These are phyloP conservation scores for Aspergillus steynii DNA, from an alignment of 495 filamentous ascomycete genomes.

Conservation along the genomic window DNA sequence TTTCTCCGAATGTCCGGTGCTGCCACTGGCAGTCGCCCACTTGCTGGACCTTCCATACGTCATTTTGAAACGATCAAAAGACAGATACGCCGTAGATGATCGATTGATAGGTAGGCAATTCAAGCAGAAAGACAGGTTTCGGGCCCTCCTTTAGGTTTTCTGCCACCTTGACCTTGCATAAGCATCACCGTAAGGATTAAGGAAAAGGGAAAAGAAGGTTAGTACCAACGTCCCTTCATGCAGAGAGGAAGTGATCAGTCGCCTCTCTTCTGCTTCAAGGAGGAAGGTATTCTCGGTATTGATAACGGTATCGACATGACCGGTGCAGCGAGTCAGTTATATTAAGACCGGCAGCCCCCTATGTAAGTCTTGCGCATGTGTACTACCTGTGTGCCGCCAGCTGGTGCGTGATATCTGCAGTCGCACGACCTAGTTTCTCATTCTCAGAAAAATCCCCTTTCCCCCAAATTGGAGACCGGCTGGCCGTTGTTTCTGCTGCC, in stretches of 20 bases:
- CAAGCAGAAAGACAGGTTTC: neutral
- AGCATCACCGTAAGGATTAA: neutral
- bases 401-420: conserved; percentile 4
- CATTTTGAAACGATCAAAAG: neutral
- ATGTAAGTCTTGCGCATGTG: conserved; percentile 5
- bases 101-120: neutral
- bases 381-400: neutral
- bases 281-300: neutral
- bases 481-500: no score
- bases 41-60: neutral
- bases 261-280: no score
- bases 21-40: neutral
- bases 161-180: neutral
- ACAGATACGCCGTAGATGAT: neutral
- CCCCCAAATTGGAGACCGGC: neutral
- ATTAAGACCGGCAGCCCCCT: conserved; percentile 8
- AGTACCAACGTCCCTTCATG: neutral
- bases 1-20: neutral
- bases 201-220: neutral
- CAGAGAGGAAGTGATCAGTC: no score
- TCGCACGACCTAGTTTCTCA: neutral
- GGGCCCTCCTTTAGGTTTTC: neutral
- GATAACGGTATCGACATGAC: conserved; percentile 1
- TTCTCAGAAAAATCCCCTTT: neutral
- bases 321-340: conserved; percentile 9